Conservation (phyloP, 164 flowering plant genomes). For the Platanus orientalis region DNA sequence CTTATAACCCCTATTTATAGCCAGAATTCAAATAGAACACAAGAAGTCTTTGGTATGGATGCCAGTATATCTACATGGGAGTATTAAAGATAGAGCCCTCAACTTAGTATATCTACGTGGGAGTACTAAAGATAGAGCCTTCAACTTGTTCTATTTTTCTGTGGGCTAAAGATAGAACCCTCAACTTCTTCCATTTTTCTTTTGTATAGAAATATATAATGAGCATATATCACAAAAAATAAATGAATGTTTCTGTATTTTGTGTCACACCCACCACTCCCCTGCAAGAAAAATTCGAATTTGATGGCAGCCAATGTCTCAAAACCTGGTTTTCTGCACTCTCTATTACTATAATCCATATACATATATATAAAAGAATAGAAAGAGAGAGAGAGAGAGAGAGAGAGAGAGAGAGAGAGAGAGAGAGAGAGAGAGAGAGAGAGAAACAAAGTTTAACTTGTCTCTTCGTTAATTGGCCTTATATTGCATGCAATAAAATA, state of each 20-base stretch:
- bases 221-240: neutral
- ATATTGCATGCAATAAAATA: slow-evolving; percentile 4
- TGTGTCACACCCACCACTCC: slow-evolving; percentile 8
- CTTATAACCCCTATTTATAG: too few relatives aligned
- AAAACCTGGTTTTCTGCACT: slow-evolving; percentile 29
- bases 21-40: neutral
- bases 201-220: too few relatives aligned
- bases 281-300: slow-evolving; percentile 12
- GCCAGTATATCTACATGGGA: slow-evolving; percentile 5
- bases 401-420: neutral
- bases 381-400: neutral
- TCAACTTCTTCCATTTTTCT: too few relatives aligned
- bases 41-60: slow-evolving; percentile 1
- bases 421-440: neutral
- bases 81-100: too few relatives aligned
- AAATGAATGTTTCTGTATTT: slow-evolving; percentile 1
- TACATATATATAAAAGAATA: slow-evolving; percentile 4
- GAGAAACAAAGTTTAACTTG: too few relatives aligned
- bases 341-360: slow-evolving; percentile 1
- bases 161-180: too few relatives aligned
- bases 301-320: slow-evolving; percentile 25
- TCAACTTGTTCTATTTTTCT: too few relatives aligned
- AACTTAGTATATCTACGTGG: too few relatives aligned
- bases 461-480: too few relatives aligned
- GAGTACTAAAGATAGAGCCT: too few relatives aligned